Evolutionary conservation across 2,329 filamentous ascomycete species (phyloP).

Genomic region (Fusarium lateritium): DNA sequence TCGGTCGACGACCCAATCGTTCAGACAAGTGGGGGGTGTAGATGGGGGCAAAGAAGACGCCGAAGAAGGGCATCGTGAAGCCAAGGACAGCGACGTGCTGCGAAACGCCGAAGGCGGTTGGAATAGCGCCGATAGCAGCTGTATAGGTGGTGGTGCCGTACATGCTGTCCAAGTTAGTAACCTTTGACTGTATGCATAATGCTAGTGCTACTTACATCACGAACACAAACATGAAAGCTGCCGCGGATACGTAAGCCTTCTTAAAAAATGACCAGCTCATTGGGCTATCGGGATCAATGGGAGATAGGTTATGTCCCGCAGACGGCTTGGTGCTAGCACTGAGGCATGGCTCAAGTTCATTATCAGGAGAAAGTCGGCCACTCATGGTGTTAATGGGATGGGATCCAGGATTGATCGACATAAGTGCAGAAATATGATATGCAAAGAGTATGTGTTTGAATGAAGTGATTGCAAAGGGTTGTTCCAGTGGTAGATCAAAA

Average conservation of each 20-base stretch:
- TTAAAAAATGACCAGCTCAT: constrained; percentile 9
- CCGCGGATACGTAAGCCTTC: background rate
- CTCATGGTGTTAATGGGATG: background rate
- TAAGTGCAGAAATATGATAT: no score
- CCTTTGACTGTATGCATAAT: accelerated
- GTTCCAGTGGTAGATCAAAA: no score
- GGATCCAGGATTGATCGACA: no score
- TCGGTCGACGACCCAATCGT: background rate
- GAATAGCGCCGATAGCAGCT: constrained; percentile 2
- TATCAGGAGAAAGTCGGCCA: background rate
- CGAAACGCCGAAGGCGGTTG: constrained; percentile 1
- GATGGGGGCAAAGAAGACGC: constrained; percentile 2
- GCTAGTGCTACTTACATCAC: background rate
- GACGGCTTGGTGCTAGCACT: background rate
- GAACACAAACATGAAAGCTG: constrained; percentile 1
- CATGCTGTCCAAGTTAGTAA: background rate
- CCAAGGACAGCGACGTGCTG: background rate
- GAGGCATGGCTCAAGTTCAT: background rate
- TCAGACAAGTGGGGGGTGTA: constrained; percentile 10
- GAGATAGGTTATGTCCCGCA: constrained; percentile 1
- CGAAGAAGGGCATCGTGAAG: constrained; percentile 4
- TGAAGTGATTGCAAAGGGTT: no score
- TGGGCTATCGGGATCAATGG: constrained; percentile 4
- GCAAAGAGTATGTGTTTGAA: no score
- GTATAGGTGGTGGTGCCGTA: constrained; percentile 10